Percentiles rank a stretch among this genome's conserved stretches.
phyloP scores from a whole-genome alignment of 2,329 filamentous ascomycete species.

The Fusarium nematophilum region DNA sequence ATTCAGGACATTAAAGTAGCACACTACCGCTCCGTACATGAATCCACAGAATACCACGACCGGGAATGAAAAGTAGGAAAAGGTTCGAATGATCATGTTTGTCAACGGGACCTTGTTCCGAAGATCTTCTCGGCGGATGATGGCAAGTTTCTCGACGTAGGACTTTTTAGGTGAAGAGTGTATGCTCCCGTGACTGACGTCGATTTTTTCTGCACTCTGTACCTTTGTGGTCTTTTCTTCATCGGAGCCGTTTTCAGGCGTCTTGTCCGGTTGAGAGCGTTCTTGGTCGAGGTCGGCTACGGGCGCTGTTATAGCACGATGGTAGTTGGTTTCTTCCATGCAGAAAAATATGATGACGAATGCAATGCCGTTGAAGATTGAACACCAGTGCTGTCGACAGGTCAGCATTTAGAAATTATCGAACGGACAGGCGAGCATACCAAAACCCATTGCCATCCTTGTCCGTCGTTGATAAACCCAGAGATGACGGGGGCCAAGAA shows the following conservation, averaged over 20 bases:
- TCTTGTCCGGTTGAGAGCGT: too few species aligned
- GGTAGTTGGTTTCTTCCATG: conserved; percentile 24
- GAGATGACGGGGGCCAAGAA: conserved; percentile 12
- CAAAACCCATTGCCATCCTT: conserved; percentile 24
- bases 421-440: background rate
- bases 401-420: background rate
- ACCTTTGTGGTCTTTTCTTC: background rate
- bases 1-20: conserved; percentile 19
- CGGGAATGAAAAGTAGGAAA: conserved; percentile 11
- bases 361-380: conserved; percentile 12
- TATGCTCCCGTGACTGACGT: background rate
- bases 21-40: conserved; percentile 12
- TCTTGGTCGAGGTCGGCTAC: background rate
- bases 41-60: conserved; percentile 16
- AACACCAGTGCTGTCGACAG: conserved; percentile 10
- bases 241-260: background rate
- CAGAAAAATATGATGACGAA: conserved; percentile 8
- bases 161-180: background rate
- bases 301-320: background rate
- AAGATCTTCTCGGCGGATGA: background rate
- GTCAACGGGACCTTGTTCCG: background rate
- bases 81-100: conserved; percentile 6
- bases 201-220: background rate
- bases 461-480: conserved; percentile 29
- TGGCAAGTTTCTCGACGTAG: conserved; percentile 7